Base-by-base conservation (phyloP, 768 basidiomycete species). In the Rhizopogon vinicolor region DNA sequence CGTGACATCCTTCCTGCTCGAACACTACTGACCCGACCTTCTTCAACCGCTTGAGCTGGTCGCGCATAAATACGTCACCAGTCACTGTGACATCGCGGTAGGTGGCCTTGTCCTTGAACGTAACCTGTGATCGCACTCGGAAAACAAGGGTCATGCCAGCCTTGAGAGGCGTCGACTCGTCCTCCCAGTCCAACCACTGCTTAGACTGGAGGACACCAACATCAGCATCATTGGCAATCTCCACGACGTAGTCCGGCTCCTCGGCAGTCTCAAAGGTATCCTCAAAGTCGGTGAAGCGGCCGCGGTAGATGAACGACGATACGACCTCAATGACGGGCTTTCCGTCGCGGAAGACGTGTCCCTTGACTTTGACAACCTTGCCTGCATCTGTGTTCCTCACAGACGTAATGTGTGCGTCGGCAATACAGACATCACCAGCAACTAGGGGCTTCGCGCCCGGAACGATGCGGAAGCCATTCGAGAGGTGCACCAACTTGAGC, bases 181-280 rank as follows among this genome's bases (percentile, higher is more conserved):
- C 87, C 51, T 89, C 86, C 96, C 95, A 98, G 49, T 87, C 85
- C 73, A 98, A 94, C 97, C 97, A 99, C 67, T 96, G 91, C 76
- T 99, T 99, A 44, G 91, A 92, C 67, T 89, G 85, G 6, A 99
- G 77, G 16, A 98, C 92, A 41, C 93, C 95, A 60, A 98, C 86
- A 33, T 80, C 82, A 3, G 93, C 89, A 60, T 93, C 87, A 5
- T 79, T 85, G 35, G 78, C 75, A 56, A 97, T 66, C 37, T 85
- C 78, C 16, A 99, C 87, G 29, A 85, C 68, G 70, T 96, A 97
- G 61, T 95, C 92, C 0, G 89, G 86, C 68, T 97, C 94, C 58
- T 93, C 87, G 43, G 87, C 79, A 12, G 86, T 87, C 71, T 98
- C 93, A 72, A 99, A 99, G 0, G 97, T 98, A 75, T 98, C 94